Percentiles rank a stretch among this genome's conserved stretches.
These are phyloP conservation scores for Medicago ruthenica DNA, from an alignment of 306 rosid genomes.

Conservation along the genomic window DNA sequence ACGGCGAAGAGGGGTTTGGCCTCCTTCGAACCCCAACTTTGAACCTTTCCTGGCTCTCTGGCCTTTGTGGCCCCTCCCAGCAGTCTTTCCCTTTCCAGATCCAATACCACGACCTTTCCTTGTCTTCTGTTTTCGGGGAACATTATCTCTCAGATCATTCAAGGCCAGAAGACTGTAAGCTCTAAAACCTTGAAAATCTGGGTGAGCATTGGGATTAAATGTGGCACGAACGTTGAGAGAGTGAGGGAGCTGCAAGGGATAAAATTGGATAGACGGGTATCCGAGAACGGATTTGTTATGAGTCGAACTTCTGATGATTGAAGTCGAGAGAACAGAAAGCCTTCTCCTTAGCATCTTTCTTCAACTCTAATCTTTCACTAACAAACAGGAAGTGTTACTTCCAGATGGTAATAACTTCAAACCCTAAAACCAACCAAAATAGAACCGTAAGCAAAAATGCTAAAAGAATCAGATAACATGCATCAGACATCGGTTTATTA, in stretches of 20 bases:
- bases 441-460: neutral
- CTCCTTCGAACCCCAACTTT: constrained; percentile 93
- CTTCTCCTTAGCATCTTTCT: constrained; percentile 55
- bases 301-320: constrained; percentile 42
- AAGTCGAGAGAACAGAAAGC: constrained; percentile 47
- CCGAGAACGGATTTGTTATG: constrained; percentile 34
- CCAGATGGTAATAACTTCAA: neutral
- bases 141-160: constrained; percentile 84
- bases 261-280: constrained; percentile 34
- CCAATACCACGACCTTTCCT: constrained; percentile 98
- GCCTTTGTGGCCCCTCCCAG: constrained; percentile 98
- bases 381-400: neutral
- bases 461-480: neutral
- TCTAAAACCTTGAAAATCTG: constrained; percentile 52
- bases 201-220: constrained; percentile 21
- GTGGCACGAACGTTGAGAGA: constrained; percentile 13
- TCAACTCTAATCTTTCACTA: constrained; percentile 21
- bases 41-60: constrained; percentile 86
- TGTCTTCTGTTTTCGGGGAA: constrained; percentile 87
- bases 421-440: neutral
- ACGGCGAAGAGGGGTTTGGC: constrained; percentile 94
- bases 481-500: neutral
- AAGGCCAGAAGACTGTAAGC: constrained; percentile 87
- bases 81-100: constrained; percentile 97
- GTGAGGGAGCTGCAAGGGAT: constrained; percentile 36